phyloP scores from a whole-genome alignment of 345 rosid genomes.

The Leavenworthia alabamica region DNA sequence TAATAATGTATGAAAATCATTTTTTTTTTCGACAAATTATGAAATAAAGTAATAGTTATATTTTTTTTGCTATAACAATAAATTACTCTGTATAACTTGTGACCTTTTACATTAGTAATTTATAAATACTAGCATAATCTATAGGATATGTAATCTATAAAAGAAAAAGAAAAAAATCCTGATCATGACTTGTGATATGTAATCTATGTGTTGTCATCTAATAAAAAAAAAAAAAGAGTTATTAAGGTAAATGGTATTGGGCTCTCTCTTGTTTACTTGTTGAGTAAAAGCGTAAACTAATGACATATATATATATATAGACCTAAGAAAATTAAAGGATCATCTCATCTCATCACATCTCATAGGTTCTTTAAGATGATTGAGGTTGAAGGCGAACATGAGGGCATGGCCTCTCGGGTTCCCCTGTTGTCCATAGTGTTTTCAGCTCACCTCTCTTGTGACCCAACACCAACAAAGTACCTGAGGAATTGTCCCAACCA shows the following conservation, averaged over 20 bases:
- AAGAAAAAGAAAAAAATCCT: neutral
- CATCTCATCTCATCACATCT: neutral
- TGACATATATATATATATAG: conserved; percentile 12
- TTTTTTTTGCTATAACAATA: neutral
- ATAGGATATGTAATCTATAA: neutral
- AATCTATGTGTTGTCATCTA: neutral
- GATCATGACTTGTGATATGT: neutral
- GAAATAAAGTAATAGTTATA: neutral
- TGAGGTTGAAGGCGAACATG: conserved; percentile 54
- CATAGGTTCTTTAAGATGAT: neutral
- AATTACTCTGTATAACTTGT: neutral
- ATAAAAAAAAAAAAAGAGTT: neutral
- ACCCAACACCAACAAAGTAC: conserved; percentile 65
- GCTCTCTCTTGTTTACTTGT: conserved; percentile 1
- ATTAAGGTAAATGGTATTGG: neutral
- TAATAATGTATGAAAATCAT: neutral
- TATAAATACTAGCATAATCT: neutral
- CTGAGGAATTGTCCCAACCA: conserved; percentile 27
- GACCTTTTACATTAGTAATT: neutral
- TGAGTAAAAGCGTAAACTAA: conserved; percentile 13
- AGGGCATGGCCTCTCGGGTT: conserved; percentile 66
- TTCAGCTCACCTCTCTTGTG: conserved; percentile 76
- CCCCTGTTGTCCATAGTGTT: conserved; percentile 79
- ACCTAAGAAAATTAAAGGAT: conserved; percentile 22
- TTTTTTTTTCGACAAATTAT: neutral